Evolutionary conservation across 2,329 filamentous ascomycete species (phyloP), one percentile per base, ranked within the genome.

Genomic region (Epichloe gansuensis): DNA sequence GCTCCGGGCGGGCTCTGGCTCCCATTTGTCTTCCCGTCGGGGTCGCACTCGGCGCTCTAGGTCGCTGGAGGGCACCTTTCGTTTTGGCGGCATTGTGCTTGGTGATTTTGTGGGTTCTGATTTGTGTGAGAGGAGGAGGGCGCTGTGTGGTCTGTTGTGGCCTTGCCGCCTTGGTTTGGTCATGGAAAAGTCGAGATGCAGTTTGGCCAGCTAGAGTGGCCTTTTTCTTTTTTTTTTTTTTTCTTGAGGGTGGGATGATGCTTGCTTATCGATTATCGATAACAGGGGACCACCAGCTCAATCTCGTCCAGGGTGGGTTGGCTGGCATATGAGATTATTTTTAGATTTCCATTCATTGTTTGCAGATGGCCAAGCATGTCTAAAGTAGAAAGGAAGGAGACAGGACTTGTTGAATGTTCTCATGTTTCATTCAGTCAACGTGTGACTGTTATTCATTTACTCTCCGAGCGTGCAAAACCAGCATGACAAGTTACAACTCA

Each of bases 11-110:
- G 61, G 56, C 25, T 72, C 69, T 5, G 65, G 56, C 41, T 73
- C 67, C 59, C 68, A 70, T 50, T 73, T 67, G 28, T 75, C 72
- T 31, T 75, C 70, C 34, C 62, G 69, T 47, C 73, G 65, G 1
- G 70, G 66, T 38, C 71, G 70, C 1, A 76, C 74, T 43, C 72
- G 67, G 52, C 72, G 66, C 55, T 72, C 68, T 2, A 74, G 61
- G 11, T 65, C 67, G 6, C 62, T 42, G 1, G 63, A 61, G 1
- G 67, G 64, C 3, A 64, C 51, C 59, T 74, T 76, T 42, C 76
- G 69, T 54, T 69, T 69, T 0, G 64, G 56, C 1, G 66, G 58
- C 70, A 73, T 56, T n/a, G 39, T 9, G 15, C 35, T 2, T 9
- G 1, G 12, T 8, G 37, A 13, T 2, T 28, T 28, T 48, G 11